A percentile compares a stretch with the other conserved stretches of the same genome.
These are phyloP conservation scores for Phytophthora foliorum DNA, from an alignment of 352 stramenopile genomes.

Conservation along the genomic window DNA sequence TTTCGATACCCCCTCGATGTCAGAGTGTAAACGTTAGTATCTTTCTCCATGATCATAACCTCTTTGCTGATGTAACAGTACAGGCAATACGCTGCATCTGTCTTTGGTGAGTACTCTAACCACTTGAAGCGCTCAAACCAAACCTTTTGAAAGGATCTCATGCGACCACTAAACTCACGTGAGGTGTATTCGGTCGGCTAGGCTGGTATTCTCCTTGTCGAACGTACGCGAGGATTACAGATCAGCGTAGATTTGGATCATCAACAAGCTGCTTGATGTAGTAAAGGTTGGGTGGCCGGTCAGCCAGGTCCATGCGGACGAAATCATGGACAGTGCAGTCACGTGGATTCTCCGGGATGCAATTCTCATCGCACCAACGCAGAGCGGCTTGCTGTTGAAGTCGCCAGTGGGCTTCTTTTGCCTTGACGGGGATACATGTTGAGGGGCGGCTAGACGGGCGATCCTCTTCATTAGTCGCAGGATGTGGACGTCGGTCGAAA, in stretches of 20 bases:
- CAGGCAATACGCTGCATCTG: background rate
- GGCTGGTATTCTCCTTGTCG: background rate
- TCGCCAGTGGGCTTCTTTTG: no score
- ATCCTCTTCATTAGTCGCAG: background rate
- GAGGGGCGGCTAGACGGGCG: constrained; percentile 1
- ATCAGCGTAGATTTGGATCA: background rate
- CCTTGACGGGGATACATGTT: constrained; percentile 9
- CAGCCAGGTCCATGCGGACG: background rate
- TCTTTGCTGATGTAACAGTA: background rate
- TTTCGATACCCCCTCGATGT: background rate
- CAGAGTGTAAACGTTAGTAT: background rate
- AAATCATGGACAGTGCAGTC: background rate
- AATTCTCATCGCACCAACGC: background rate
- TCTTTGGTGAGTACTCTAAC: background rate
- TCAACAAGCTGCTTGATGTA: background rate
- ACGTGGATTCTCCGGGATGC: background rate
- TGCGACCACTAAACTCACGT: background rate
- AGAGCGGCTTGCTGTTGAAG: no score
- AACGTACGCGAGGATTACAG: background rate
- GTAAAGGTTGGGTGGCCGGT: background rate
- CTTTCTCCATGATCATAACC: background rate
- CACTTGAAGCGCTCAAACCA: background rate
- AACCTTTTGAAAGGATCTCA: background rate
- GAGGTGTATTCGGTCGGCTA: no score
- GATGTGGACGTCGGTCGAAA: no score